Conservation (phyloP, 352 stramenopile species). For the Globisporangium cystogenes region DNA sequence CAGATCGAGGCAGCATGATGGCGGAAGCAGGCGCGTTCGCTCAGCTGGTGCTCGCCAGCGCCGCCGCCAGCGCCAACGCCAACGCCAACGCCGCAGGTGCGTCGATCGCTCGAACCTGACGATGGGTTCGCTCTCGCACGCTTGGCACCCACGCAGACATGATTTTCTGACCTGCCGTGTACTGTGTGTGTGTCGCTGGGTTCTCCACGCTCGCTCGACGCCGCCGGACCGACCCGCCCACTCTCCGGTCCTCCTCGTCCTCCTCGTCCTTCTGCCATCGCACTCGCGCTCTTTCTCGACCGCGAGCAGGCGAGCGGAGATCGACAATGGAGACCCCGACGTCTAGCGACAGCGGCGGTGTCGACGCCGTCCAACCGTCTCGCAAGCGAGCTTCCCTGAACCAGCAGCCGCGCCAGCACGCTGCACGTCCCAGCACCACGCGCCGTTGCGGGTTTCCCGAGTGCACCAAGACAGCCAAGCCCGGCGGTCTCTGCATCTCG, state of each 20-base stretch:
- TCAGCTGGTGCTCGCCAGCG: neutral
- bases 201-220: too few species aligned
- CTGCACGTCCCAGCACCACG: neutral
- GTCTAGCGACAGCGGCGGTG: neutral
- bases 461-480: slow-evolving; percentile 31
- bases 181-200: neutral
- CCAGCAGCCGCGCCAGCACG: neutral
- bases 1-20: neutral
- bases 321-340: neutral
- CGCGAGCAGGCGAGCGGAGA: neutral
- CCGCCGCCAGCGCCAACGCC: too few species aligned
- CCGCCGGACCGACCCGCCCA: neutral
- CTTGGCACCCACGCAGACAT: neutral
- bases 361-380: too few species aligned
- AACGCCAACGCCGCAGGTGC: neutral
- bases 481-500: slow-evolving; percentile 56
- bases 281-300: neutral
- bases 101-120: neutral
- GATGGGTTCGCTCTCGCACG: neutral
- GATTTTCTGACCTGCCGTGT: slow-evolving; percentile 1
- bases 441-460: slow-evolving; percentile 30
- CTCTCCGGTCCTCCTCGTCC: neutral
- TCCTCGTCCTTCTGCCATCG: too few species aligned
- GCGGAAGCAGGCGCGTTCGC: slow-evolving; percentile 1
- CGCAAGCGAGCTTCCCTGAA: too few species aligned